Base-by-base conservation (phyloP, 148 eudicot genomes). In the Salicornia ramosissima region DNA sequence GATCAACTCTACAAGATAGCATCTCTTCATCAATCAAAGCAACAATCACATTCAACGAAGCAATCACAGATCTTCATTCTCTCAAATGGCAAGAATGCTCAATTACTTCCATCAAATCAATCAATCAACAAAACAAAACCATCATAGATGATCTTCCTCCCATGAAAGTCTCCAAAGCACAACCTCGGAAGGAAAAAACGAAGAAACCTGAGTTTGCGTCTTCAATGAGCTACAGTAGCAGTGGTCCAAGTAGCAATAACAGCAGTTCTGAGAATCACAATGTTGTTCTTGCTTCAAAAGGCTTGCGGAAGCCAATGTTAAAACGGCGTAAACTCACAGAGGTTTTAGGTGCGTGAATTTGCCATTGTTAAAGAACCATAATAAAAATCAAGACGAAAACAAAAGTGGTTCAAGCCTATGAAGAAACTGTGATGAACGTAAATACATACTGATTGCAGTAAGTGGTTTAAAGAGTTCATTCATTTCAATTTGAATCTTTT, bases 41-140 rank as follows among this genome's bases (percentile, higher is more conserved):
- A 21, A 46, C 36, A 30, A 64, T 84, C 39, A 39, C 78, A 6
- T 61, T 82, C 24, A 50, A 68, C 5, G 90, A 88, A n/a, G 80
- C 64, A 43, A 65, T 77, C 70, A 81, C 72, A 45, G 76, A 39
- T 67, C 75, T 87, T 18, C 60, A 42, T 21, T 25, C 71, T 47
- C 88, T 85, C 63, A 71, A 79, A 21, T 85, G 88, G 91, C 87
- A 81, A 68, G 85, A 81, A 47, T 85, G 85, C 67, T 78, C 73
- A 0, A 60, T 81, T 68, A 79, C 76, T 22, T 81, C 86, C 21
- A 60, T 85, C 68, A 68, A 61, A 71, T 70, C 82, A 26, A 30
- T 86, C 76, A 80, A 77, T 30, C 47, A 71, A 0, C 40, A 46
- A 25, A 50, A 58, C 51, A 13, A 66, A 61, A 4, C 7, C 9